Base-by-base conservation (phyloP, 805 yeast genomes). In the Lipomyces starkeyi region DNA sequence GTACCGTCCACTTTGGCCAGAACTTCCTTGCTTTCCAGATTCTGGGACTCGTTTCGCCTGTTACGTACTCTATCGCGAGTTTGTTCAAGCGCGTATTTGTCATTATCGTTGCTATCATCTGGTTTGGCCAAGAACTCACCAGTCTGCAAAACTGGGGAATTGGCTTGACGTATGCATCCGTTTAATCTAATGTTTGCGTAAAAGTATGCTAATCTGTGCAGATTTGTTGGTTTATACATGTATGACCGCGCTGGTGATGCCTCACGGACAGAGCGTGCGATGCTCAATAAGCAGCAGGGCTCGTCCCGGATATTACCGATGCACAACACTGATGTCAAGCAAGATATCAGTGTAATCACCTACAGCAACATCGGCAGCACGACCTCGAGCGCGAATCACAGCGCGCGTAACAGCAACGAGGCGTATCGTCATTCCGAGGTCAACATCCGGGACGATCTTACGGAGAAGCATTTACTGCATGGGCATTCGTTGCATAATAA, bases 71-170 rank as follows among this genome's bases (percentile, higher is more conserved):
- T 1, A 88, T 93, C 66, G 97, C 97, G 2, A 87, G 91, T 56
- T 85, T 93, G 85, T 85, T 93, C 86, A 93, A 93, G 79, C 86
- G 97, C 74, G 90, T 93, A n/a, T 90, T 91, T 0, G 86, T 93
- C 37, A 92, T 93, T 56, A 84, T 89, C 1, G 88, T 89, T 0
- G 91, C 97, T 73, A 90, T 93, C 80, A 67, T 89, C 54, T 85
- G 84, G 82, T 84, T 83, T 49, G 88, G 88, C 32, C 84, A 83
- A 73, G 71, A 66, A 34, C 81, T 82, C 22, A 71, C 78, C 1
- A 64, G 67, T 7, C 62, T 77, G 25, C 84, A 81, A 67, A 80
- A 78, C 22, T 80, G 80, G 78, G 84, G 84, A 8, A 81, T 81
- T 52, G 66, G 75, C 56, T 71, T 82, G 64, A 81, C 84, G 13